These are phyloP conservation scores for Lagenaria siceraria DNA, from an alignment of 306 rosid species.

Conservation along the genomic window DNA sequence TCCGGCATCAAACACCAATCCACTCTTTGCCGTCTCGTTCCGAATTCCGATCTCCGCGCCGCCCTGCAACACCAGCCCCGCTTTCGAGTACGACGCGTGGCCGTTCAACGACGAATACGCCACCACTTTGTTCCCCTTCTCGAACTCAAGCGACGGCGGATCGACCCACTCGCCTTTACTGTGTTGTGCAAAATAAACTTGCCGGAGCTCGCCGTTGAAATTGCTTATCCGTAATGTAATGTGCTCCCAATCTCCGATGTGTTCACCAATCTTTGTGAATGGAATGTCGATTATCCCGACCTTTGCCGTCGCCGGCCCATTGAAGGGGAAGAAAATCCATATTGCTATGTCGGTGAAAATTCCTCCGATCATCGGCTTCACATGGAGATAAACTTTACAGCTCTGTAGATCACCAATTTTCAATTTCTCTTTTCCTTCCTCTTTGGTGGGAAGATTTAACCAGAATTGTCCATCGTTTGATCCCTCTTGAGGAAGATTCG, in stretches of 20 bases:
- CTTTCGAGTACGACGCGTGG: conserved; percentile 51
- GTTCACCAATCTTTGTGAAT: conserved; percentile 51
- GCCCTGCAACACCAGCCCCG: conserved; percentile 63
- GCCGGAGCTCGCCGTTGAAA: conserved; percentile 43
- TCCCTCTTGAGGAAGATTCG: conserved; percentile 56
- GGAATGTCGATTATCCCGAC: conserved; percentile 27
- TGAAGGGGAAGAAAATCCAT: conserved; percentile 80
- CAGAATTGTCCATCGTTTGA: conserved; percentile 44
- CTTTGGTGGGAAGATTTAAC: conserved; percentile 47
- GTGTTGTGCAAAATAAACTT: conserved; percentile 53
- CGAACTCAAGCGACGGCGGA: conserved; percentile 41
- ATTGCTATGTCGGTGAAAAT: conserved; percentile 48
- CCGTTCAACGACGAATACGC: conserved; percentile 52
- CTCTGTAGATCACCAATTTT: conserved; percentile 39
- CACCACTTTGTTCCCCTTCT: conserved; percentile 26
- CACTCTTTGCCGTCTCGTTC: conserved; percentile 48
- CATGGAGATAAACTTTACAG: conserved; percentile 36
- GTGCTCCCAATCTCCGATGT: conserved; percentile 79
- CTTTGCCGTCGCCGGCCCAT: conserved; percentile 55
- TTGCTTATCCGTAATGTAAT: conserved; percentile 63
- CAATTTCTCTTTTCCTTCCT: conserved; percentile 23
- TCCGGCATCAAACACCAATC: conserved; percentile 28
- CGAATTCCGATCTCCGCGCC: conserved; percentile 34
- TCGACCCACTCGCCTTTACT: conserved; percentile 59
- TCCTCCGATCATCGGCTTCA: conserved; percentile 62